phyloP scores from a whole-genome alignment of 306 rosid species.

The Crotalaria pallida region DNA sequence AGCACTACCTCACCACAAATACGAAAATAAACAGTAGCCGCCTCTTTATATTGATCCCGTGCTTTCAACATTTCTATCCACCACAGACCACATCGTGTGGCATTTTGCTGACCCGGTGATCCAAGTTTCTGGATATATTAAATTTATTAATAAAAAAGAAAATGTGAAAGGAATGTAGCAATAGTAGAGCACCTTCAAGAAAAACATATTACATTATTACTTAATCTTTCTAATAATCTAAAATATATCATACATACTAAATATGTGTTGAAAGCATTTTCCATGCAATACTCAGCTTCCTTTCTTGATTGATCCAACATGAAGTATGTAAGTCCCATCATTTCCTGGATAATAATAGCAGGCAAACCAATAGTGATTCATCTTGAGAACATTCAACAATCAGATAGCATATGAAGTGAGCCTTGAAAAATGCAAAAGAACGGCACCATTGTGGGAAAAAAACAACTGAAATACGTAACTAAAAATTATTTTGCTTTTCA shows the following conservation, averaged over 20 bases:
- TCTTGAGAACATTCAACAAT: conserved; percentile 1
- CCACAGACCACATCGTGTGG: conserved; percentile 92
- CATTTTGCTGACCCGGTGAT: conserved; percentile 74
- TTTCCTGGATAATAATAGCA: conserved; percentile 61
- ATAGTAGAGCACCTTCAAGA: conserved; percentile 9
- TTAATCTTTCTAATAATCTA: not conserved
- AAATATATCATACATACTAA: conserved; percentile 55
- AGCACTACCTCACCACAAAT: conserved; percentile 86
- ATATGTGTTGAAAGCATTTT: conserved; percentile 88
- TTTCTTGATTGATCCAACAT: conserved; percentile 90
- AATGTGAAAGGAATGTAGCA: conserved; percentile 12
- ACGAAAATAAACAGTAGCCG: conserved; percentile 88
- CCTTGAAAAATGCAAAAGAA: not conserved
- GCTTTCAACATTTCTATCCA: conserved; percentile 94
- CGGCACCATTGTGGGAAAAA: not conserved
- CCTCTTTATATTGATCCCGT: conserved; percentile 75
- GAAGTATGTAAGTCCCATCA: conserved; percentile 94
- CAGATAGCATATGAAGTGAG: not conserved
- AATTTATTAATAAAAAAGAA: conserved; percentile 23
- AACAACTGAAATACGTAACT: not conserved
- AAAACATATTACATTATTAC: not conserved
- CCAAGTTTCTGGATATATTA: conserved; percentile 73
- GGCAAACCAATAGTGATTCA: conserved; percentile 13
- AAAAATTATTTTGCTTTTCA: not conserved
- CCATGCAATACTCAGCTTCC: conserved; percentile 99